Conservation (phyloP, 371 early-diverging fungal genomes). For the Circinella umbellata region DNA sequence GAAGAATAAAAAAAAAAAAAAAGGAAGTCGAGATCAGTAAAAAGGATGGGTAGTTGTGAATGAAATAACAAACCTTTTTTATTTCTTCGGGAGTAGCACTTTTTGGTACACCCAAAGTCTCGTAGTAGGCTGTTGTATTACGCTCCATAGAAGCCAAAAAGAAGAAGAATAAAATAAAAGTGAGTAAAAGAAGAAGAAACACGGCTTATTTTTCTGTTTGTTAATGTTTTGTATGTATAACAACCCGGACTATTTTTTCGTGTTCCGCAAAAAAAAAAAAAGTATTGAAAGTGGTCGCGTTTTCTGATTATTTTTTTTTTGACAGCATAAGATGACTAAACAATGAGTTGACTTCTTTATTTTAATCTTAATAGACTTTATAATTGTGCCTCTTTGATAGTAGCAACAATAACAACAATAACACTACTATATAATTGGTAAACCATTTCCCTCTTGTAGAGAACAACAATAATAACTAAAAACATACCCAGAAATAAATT, state of each 20-base stretch:
- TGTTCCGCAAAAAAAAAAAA: neutral
- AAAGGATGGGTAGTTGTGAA: neutral
- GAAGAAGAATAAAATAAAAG: neutral
- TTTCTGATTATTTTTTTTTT: neutral
- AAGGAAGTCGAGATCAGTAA: neutral
- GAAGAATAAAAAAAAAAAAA: neutral
- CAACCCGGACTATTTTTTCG: constrained; percentile 1
- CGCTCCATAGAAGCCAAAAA: constrained; percentile 37
- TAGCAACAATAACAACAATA: too few species aligned
- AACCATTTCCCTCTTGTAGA: too few species aligned
- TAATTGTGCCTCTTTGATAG: too few species aligned
- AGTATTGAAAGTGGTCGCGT: too few species aligned
- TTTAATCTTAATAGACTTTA: too few species aligned
- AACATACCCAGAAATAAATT: too few species aligned
- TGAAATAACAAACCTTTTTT: constrained; percentile 46
- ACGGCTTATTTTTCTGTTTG: neutral
- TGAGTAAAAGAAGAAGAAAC: neutral
- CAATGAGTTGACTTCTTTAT: too few species aligned
- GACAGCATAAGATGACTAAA: neutral
- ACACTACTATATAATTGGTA: too few species aligned
- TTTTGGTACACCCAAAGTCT: constrained; percentile 62
- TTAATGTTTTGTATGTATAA: neutral
- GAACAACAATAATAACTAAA: too few species aligned
- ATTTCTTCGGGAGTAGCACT: constrained; percentile 68
- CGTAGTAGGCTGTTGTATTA: constrained; percentile 57